Evolutionary conservation across 495 filamentous ascomycete species (phyloP), one percentile per base, ranked within the genome.

Genomic region (Hypoxylon cercidicola): DNA sequence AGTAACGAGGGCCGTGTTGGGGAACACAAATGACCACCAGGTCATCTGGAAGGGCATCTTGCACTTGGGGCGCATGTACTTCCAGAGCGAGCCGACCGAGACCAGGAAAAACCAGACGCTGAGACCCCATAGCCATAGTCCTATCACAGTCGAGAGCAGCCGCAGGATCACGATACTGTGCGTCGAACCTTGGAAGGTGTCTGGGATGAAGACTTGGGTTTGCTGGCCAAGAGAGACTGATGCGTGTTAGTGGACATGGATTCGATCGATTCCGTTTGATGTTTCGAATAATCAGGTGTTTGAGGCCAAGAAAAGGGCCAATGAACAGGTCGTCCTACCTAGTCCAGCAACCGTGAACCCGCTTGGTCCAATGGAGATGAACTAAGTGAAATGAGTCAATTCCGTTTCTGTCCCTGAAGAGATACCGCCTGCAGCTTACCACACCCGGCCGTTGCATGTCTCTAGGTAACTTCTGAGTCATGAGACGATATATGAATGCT

Each of bases 101-200:
- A 94, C 87, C 57, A 93, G 78, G 74, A 96, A 96, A 79, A 94
- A 96, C 88, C 92, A 96, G 12, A 92, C 72, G 39, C 91, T 90
- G 21, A 96, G 77, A 0, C 88, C 92, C 91, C 91, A 96, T 4
- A 96, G 80, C 91, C 92, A 96, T 7, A 96, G 73, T 0, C 88
- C 86, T 0, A 84, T 57, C 44, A 83, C 69, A 47, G 77, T 73
- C 5, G 79, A 72, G 11, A 82, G 56, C 0, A 84, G 47, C 28
- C 73, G 71, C 28, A 84, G 57, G 41, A 81, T 75, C 30, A 74
- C 64, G 34, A 75, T 58, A 15, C 77, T 72, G 49, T 79, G 70
- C 3, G 73, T 23, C 6, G 74, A 65, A n/a, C 68, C 78, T 37
- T 72, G 62, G 46, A 78, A 80, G 28, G 72, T 68, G n/a, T 65